Base-by-base conservation (phyloP, 768 basidiomycete genomes). In the Termitomyces sp. region DNA sequence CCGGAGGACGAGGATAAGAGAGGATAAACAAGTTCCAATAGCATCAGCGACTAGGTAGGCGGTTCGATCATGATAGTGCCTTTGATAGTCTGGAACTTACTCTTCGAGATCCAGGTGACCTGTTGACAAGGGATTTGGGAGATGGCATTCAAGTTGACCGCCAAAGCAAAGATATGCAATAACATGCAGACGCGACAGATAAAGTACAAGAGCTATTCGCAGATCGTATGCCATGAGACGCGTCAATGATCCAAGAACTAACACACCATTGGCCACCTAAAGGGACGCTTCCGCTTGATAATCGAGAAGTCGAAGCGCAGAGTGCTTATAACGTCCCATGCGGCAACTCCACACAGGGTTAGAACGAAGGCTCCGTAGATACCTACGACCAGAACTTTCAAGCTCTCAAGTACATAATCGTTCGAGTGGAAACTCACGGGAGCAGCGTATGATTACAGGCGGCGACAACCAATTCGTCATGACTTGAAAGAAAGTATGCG, bases 221-320 rank as follows among this genome's bases (percentile, higher is more conserved):
- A 57, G 24, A 44, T 43, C 51, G 26, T 32, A 5, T 24, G 42
- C 20, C 26, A 14, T 44, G 10, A 52, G 42, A 27, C 18, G 29
- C 46, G 44, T 36, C 29, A 12, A 29, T 22, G n/a, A 48, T 13
- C 46, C 10, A 18, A 37, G 20, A 58, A 29, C 22, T 4, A n/a
- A 37, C 57, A 32, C 37, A 71, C 72, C 72, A 73, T 73, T 27
- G 72, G 69, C 72, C 71, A 73, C 59, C 65, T 66, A 61, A 67
- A 72, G 26, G 61, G 62, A 41, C 72, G 57, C 47, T 66, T 70
- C 14, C 71, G 60, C 6, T 64, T 63, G 24, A 72, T 59, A 37
- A 73, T 65, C 24, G 71, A 71, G 54, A 71, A 55, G 53, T 73
- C 72, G 46, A 73, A 73, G 54, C 61, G 62, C 20, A 70, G 26